phyloP scores from a whole-genome alignment of 306 rosid species.

The Canavalia ensiformis region DNA sequence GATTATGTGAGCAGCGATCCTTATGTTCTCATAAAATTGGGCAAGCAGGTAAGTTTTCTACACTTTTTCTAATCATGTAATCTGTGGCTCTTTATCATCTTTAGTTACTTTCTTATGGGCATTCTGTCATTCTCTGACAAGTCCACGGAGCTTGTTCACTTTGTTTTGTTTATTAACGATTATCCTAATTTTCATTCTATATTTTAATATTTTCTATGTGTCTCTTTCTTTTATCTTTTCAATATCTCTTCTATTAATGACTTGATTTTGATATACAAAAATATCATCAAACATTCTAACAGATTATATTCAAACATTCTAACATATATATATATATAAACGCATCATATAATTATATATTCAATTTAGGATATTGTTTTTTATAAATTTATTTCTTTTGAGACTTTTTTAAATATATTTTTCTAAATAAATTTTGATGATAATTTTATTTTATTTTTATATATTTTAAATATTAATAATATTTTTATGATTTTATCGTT shows the following conservation, averaged over 20 bases:
- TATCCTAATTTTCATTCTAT: slow-evolving; percentile 3
- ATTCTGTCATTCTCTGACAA: background rate
- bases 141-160: background rate
- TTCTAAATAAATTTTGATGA: too few species aligned
- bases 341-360: too few species aligned
- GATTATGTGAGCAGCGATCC: slow-evolving; percentile 86
- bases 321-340: too few species aligned
- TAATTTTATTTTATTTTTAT: too few species aligned
- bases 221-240: background rate
- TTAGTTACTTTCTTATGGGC: background rate
- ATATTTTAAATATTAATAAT: too few species aligned
- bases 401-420: too few species aligned
- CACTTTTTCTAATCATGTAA: background rate
- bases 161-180: slow-evolving; percentile 6
- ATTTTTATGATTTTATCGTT: too few species aligned
- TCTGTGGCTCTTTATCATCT: background rate
- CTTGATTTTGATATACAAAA: background rate
- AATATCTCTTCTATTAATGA: background rate
- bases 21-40: slow-evolving; percentile 82
- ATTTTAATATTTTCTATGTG: background rate
- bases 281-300: too few species aligned
- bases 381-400: too few species aligned
- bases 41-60: slow-evolving; percentile 65
- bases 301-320: too few species aligned
- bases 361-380: too few species aligned